Evolutionary conservation across 441 rosid genomes (phyloP).

Genomic region (Erodium moschatum): DNA sequence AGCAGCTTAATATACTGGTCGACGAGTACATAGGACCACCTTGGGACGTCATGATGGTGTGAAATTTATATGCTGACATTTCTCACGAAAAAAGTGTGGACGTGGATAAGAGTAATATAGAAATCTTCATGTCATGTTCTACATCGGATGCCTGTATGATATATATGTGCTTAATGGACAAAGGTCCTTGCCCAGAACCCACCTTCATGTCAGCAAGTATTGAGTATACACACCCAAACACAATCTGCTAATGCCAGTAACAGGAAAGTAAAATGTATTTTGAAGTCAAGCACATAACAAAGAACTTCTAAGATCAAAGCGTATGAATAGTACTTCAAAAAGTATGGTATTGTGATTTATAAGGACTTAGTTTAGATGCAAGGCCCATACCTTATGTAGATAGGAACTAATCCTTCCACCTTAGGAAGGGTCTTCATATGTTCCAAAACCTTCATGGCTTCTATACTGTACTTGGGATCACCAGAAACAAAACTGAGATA

Average conservation of each 20-base stretch:
- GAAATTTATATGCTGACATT: background rate
- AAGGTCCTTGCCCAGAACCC: conserved; percentile 2
- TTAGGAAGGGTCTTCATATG: conserved; percentile 78
- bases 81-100: background rate
- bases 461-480: conserved; percentile 69
- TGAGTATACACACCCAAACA: background rate
- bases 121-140: background rate
- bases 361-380: conserved; percentile 5
- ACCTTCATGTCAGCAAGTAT: conserved; percentile 5
- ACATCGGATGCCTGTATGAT: background rate
- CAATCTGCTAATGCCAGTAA: background rate
- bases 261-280: background rate
- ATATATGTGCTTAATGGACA: background rate
- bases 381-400: conserved; percentile 66
- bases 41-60: background rate
- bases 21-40: background rate
- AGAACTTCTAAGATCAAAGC: background rate
- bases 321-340: background rate
- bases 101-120: background rate
- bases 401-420: conserved; percentile 86
- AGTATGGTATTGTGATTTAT: conserved; percentile 4
- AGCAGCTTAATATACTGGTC: background rate
- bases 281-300: background rate
- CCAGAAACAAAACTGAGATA: conserved; percentile 83
- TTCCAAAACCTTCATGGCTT: conserved; percentile 87